Conservation (phyloP, 2,329 filamentous ascomycete species). For the Pseudogymnoascus sp. region DNA sequence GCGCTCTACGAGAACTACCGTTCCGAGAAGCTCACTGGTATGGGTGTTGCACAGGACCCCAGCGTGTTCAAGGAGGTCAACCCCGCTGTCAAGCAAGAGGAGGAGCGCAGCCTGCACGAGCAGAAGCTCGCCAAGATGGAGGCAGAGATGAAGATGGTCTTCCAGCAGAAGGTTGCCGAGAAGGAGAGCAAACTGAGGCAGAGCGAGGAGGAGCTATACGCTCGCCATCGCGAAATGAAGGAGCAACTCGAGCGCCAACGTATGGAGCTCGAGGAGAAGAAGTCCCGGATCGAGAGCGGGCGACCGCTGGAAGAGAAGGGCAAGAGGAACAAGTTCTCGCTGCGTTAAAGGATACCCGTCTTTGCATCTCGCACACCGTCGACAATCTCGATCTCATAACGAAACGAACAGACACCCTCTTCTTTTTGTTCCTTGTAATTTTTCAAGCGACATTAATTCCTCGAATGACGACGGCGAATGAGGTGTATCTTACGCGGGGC, state of each 20-base stretch:
- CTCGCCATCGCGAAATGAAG: conserved; percentile 99
- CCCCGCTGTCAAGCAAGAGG: conserved; percentile 98
- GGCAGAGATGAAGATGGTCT: conserved; percentile 99
- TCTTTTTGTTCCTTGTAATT: conserved; percentile 10
- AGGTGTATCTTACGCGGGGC: background rate
- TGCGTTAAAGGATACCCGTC: conserved; percentile 61
- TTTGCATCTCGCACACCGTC: background rate
- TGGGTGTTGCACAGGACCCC: conserved; percentile 97
- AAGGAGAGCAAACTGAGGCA: conserved; percentile 99
- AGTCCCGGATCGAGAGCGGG: conserved; percentile 87
- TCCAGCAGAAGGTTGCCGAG: conserved; percentile 99
- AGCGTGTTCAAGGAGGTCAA: conserved; percentile 99
- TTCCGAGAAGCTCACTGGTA: conserved; percentile 96
- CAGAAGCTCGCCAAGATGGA: conserved; percentile 99
- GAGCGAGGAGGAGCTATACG: conserved; percentile 97
- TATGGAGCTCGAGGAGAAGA: conserved; percentile 96
- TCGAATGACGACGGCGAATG: conserved; percentile 10
- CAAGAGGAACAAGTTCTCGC: conserved; percentile 99
- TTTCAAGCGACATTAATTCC: conserved; percentile 11
- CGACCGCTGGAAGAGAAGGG: conserved; percentile 94
- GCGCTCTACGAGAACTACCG: conserved; percentile 98
- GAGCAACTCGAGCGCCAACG: conserved; percentile 96
- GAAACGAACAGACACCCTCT: conserved; percentile 9
- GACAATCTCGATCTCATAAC: conserved; percentile 5
- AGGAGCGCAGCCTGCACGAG: conserved; percentile 95